Evolutionary conservation across 2,329 filamentous ascomycete genomes (phyloP).

Genomic region (Coniochaeta ligniaria): DNA sequence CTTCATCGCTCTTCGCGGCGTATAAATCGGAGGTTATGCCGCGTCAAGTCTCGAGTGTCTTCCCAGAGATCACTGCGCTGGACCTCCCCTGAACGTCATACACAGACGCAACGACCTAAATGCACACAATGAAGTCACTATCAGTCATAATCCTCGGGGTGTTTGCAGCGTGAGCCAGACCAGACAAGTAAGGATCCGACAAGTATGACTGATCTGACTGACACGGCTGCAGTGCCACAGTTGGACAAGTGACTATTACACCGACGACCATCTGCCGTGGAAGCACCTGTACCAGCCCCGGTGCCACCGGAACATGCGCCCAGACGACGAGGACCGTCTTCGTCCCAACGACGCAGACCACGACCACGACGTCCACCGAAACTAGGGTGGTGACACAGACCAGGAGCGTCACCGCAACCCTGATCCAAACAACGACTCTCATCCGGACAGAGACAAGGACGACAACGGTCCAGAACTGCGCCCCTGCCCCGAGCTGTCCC

Average conservation of each 20-base stretch:
- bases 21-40: background rate
- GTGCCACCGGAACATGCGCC: background rate
- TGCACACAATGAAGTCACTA: background rate
- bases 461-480: slow-evolving; percentile 2
- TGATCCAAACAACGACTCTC: background rate
- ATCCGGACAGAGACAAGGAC: background rate
- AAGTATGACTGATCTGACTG: background rate
- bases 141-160: background rate
- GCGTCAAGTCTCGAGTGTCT: background rate
- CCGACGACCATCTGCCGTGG: background rate
- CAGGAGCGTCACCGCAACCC: background rate
- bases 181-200: background rate
- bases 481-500: slow-evolving; percentile 4
- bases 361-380: slow-evolving; percentile 1
- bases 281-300: background rate
- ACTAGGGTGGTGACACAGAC: background rate
- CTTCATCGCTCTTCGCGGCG: background rate
- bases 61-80: background rate
- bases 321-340: background rate
- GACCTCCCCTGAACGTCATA: background rate
- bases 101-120: background rate
- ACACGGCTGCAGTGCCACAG: background rate
- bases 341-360: background rate
- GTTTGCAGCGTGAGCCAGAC: background rate
- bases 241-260: background rate